Percentiles rank a stretch among this genome's conserved stretches.
Evolutionary conservation across 2,329 filamentous ascomycete species (phyloP).

Genomic region (Talaromyces sp.): DNA sequence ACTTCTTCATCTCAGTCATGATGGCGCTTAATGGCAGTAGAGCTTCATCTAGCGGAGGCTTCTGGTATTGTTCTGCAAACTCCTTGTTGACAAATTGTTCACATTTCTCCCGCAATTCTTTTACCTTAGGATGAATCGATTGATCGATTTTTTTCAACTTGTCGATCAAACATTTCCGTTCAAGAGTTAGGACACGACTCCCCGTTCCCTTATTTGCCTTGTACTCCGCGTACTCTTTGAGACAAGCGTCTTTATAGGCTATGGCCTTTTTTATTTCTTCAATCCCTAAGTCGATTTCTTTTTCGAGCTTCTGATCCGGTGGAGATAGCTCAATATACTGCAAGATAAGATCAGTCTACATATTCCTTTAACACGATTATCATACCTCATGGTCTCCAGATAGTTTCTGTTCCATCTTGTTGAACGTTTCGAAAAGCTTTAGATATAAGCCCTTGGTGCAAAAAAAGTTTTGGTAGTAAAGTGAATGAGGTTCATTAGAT

Average conservation of each 20-base stretch:
- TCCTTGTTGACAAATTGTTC: too few relatives aligned
- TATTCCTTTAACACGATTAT: not conserved
- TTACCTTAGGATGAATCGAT: too few relatives aligned
- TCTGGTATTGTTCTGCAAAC: too few relatives aligned
- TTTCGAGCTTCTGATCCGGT: not conserved
- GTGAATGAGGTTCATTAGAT: not conserved
- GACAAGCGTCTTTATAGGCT: rapidly evolving
- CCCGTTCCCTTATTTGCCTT: not conserved
- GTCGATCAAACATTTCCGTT: too few relatives aligned
- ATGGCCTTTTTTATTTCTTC: not conserved
- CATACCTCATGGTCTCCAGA: not conserved
- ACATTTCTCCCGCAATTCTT: too few relatives aligned
- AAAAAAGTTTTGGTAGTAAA: not conserved
- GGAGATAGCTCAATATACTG: not conserved
- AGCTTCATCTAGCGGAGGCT: not conserved
- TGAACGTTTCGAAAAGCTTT: not conserved
- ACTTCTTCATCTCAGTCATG: not conserved
- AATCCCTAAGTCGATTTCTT: not conserved
- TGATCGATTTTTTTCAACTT: too few relatives aligned
- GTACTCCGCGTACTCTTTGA: not conserved
- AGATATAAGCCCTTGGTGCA: not conserved
- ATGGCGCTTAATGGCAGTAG: not conserved
- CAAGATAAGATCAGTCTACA: not conserved
- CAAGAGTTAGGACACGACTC: too few relatives aligned
- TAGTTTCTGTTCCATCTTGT: not conserved